phyloP scores from a whole-genome alignment of 331 rosid genomes.

The Rhamnella rubrinervis region DNA sequence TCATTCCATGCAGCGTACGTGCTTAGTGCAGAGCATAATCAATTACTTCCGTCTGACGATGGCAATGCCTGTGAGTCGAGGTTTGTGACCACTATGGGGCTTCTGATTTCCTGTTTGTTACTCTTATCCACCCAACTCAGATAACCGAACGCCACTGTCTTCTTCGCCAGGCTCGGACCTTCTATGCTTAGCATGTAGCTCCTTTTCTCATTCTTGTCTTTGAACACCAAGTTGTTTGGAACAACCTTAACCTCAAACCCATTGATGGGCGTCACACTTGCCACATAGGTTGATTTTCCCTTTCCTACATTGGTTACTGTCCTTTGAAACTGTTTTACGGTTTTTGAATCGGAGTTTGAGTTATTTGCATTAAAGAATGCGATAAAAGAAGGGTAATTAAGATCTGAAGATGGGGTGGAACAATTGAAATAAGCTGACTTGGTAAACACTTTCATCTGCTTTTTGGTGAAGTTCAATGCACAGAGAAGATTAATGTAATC shows the following conservation, averaged over 20 bases:
- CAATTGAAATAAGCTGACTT: slow-evolving; percentile 35
- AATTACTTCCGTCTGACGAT: no score
- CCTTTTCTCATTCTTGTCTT: slow-evolving; percentile 41
- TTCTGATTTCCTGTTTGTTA: slow-evolving; percentile 44
- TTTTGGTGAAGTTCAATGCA: slow-evolving; percentile 43
- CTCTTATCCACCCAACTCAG: slow-evolving; percentile 52
- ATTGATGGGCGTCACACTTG: slow-evolving; percentile 34
- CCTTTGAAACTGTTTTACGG: slow-evolving; percentile 43
- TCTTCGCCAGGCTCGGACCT: slow-evolving; percentile 31
- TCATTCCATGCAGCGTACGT: no score
- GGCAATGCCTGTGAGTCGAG: slow-evolving; percentile 5
- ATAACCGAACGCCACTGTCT: slow-evolving; percentile 40
- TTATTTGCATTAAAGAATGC: slow-evolving; percentile 39
- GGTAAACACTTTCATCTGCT: slow-evolving; percentile 45
- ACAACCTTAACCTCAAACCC: slow-evolving; percentile 43
- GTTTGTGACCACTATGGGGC: slow-evolving; percentile 63
- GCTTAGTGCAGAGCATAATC: no score
- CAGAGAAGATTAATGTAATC: slow-evolving; percentile 74
- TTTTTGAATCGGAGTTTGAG: slow-evolving; percentile 6
- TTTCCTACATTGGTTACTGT: slow-evolving; percentile 60
- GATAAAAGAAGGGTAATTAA: slow-evolving; percentile 85
- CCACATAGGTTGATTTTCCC: slow-evolving; percentile 41
- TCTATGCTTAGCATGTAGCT: slow-evolving; percentile 47
- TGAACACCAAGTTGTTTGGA: slow-evolving; percentile 48
- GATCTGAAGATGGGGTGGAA: slow-evolving; percentile 47